Percentiles rank a stretch among this genome's conserved stretches.
Conservation (phyloP, 164 flowering plant species). For the Aristolochia contorta region DNA sequence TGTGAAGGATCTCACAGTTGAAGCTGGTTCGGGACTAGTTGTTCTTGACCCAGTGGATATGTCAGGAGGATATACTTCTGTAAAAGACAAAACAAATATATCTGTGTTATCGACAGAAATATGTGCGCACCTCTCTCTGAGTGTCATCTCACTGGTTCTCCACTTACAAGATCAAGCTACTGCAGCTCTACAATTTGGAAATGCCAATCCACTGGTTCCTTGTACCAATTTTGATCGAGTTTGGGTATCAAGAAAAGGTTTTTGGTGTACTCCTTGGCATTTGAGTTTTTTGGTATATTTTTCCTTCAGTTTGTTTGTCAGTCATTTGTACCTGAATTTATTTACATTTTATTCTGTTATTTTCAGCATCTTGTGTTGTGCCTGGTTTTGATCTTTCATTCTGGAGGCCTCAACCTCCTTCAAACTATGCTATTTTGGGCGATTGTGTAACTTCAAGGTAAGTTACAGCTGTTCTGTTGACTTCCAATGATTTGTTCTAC, state of each 20-base stretch:
- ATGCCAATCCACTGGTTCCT: conserved; percentile 60
- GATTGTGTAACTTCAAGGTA: conserved; percentile 98
- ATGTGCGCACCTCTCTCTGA: conserved; percentile 66
- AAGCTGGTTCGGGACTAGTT: conserved; percentile 94
- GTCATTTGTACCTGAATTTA: background rate
- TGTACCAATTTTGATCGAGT: conserved; percentile 76
- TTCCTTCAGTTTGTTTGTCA: background rate
- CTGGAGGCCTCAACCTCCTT: conserved; percentile 96
- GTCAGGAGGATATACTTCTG: conserved; percentile 84
- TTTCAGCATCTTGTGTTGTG: conserved; percentile 47
- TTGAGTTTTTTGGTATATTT: background rate
- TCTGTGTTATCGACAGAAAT: conserved; percentile 73
- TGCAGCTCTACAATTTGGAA: conserved; percentile 72
- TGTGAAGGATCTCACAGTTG: conserved; percentile 77
- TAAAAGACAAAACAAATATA: conserved; percentile 81
- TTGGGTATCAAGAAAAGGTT: conserved; percentile 88
- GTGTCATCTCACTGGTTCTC: conserved; percentile 76
- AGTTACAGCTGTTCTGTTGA: background rate
- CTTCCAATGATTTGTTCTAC: background rate
- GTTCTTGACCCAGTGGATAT: conserved; percentile 92
- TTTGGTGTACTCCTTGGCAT: background rate
- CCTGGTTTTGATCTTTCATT: conserved; percentile 51
- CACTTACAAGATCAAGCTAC: conserved; percentile 74
- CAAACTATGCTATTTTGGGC: conserved; percentile 90
- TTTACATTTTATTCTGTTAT: background rate